Base-by-base conservation (phyloP, 2,329 filamentous ascomycete species). In the Cladosporium sp. region DNA sequence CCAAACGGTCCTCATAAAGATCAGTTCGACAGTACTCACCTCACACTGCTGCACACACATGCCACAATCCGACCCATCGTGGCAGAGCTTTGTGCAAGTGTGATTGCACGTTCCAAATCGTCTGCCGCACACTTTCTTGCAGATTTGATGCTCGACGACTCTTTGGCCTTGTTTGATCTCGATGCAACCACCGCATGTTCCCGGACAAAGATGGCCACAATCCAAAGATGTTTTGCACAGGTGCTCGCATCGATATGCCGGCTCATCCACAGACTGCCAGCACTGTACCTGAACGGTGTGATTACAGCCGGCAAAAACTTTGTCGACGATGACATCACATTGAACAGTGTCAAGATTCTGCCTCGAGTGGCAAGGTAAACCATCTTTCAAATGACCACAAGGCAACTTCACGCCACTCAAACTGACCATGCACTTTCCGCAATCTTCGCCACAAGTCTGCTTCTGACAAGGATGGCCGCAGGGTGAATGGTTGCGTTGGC, bases 41-140 rank as follows among this genome's bases (percentile, higher is more conserved):
- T n/a, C n/a, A 56, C 83, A 87, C 0, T 64, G 64, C 9, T 59
- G 54, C 0, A 55, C 11, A 58, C 80, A 85, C 0, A 73, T 71
- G 0, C 63, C 62, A 53, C 80, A 84, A 0, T 60, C 54, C 15
- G 62, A 53, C 0, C 67, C 69, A 0, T 64, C 70, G 56, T 88
- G 83, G 51, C 84, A 88, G 0, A 33, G 7, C 4, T 57, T 49
- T 0, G 20, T 29, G 59, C 84, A 87, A 2, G 53, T 60, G 55
- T 88, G 84, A 8, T 65, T 68, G 59, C 84, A 88, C 0, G 75
- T 77, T 0, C 65, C 70, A 55, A 75, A 80, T 0, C 62, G 59
- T 2, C 80, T 69, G 4, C 71, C 72, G 59, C 82, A 86, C 1
- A 38, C 53, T 38, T 74, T 69, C 0, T 51, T 55, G 58, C 82